Conservation (phyloP, 306 rosid genomes). For the Trifolium dubium region DNA sequence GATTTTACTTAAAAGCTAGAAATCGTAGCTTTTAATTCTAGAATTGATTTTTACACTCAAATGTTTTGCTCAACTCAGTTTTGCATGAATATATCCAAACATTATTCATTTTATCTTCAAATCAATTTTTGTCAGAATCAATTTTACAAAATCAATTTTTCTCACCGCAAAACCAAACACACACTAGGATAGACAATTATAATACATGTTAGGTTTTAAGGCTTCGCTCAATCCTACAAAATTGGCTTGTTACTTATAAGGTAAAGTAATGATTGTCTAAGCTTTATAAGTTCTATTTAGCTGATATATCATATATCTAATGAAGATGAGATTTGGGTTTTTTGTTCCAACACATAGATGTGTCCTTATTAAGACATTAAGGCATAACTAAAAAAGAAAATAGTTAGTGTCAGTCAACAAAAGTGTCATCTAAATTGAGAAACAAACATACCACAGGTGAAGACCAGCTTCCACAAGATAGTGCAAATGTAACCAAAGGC, state of each 20-base stretch:
- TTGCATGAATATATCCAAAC: too few relatives aligned
- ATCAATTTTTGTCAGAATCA: too few relatives aligned
- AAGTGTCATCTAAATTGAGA: slow-evolving; percentile 14
- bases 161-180: too few relatives aligned
- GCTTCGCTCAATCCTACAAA: neutral
- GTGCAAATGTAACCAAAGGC: slow-evolving; percentile 89
- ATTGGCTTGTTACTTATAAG: too few relatives aligned
- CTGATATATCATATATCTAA: neutral
- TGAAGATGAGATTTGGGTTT: neutral
- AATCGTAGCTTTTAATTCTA: too few relatives aligned
- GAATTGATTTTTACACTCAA: too few relatives aligned
- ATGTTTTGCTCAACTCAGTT: too few relatives aligned
- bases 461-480: slow-evolving; percentile 94
- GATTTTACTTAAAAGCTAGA: too few relatives aligned
- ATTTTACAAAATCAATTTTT: too few relatives aligned
- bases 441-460: slow-evolving; percentile 77
- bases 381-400: neutral
- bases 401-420: neutral
- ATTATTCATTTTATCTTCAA: too few relatives aligned
- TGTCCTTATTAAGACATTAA: neutral
- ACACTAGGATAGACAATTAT: too few relatives aligned
- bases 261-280: neutral
- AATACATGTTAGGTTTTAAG: neutral
- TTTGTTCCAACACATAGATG: neutral
- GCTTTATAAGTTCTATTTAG: neutral